Evolutionary conservation across 257 asterid species (phyloP).

Genomic region (Solanum tarapatanum): DNA sequence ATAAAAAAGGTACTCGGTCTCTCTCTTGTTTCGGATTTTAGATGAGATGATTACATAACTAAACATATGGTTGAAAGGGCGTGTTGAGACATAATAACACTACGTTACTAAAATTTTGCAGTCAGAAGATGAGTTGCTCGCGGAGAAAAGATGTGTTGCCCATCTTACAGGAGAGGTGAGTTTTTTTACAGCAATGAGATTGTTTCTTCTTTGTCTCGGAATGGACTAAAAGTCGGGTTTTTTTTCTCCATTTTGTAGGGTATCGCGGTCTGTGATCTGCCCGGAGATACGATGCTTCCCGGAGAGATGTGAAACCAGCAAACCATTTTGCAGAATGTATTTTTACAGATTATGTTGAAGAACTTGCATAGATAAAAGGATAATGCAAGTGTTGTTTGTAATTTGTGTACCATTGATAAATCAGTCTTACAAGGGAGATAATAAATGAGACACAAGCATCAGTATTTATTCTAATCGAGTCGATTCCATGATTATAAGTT

Average conservation of each 20-base stretch:
- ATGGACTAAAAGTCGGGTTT: neutral
- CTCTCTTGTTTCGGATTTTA: neutral
- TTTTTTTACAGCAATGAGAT: neutral
- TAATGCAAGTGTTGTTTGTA: neutral
- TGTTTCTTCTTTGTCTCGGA: neutral
- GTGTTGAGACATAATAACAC: neutral
- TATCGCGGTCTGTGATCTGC: constrained; percentile 88
- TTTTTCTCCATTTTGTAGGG: constrained; percentile 27
- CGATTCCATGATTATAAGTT: no score
- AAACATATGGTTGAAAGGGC: neutral
- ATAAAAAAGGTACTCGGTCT: constrained; percentile 47
- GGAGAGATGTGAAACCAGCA: constrained; percentile 60
- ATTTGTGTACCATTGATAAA: neutral
- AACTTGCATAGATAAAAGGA: neutral
- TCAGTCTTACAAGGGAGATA: neutral
- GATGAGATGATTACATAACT: neutral
- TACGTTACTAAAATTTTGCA: constrained; percentile 16
- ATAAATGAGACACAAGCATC: neutral
- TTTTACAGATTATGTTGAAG: neutral
- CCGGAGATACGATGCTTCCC: constrained; percentile 95
- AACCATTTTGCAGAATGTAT: neutral
- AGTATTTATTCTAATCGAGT: no score
- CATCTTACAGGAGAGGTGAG: constrained; percentile 95
- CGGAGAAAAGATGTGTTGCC: constrained; percentile 95
- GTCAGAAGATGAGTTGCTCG: constrained; percentile 94